Evolutionary conservation across 2,329 filamentous ascomycete genomes (phyloP).

Genomic region (Penicillium sp.): DNA sequence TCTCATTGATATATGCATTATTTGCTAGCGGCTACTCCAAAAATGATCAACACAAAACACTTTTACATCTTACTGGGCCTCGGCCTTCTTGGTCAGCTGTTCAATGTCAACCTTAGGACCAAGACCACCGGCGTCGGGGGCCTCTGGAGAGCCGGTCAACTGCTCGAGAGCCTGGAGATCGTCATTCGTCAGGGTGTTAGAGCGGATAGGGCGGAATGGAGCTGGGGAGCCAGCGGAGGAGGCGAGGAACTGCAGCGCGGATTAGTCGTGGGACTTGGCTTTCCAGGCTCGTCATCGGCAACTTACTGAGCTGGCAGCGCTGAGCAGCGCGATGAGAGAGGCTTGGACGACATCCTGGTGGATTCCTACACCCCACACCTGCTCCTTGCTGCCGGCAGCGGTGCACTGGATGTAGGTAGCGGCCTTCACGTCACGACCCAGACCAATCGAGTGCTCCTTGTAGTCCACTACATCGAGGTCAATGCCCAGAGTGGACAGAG

Average conservation of each 20-base stretch:
- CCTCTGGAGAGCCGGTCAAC: slow-evolving; percentile 30
- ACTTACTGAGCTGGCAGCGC: slow-evolving; percentile 79
- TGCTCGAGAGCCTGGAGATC: slow-evolving; percentile 46
- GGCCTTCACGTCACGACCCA: slow-evolving; percentile 80
- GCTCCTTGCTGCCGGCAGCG: slow-evolving; percentile 60
- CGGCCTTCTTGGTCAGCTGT: slow-evolving; percentile 38
- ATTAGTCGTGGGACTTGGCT: not conserved
- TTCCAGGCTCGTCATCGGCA: not conserved
- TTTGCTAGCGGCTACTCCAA: slow-evolving; percentile 4
- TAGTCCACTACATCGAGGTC: slow-evolving; percentile 90
- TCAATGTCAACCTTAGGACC: slow-evolving; percentile 39
- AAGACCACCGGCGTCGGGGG: slow-evolving; percentile 26
- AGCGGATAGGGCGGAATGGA: slow-evolving; percentile 57
- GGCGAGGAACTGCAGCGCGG: slow-evolving; percentile 62
- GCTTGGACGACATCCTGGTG: slow-evolving; percentile 91
- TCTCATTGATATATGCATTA: slow-evolving; percentile 15
- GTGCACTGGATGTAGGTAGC: slow-evolving; percentile 92
- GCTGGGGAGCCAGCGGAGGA: slow-evolving; percentile 68
- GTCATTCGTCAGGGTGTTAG: slow-evolving; percentile 49
- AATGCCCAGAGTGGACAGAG: slow-evolving; percentile 73
- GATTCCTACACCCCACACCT: slow-evolving; percentile 52
- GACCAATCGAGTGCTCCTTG: slow-evolving; percentile 90
- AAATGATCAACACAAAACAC: slow-evolving; percentile 10
- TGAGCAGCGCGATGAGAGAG: slow-evolving; percentile 79
- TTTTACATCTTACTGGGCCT: slow-evolving; percentile 27